Percentiles rank a stretch among this genome's conserved stretches.
phyloP scores from a whole-genome alignment of 2,329 filamentous ascomycete genomes.

The Scedosporium boydii region DNA sequence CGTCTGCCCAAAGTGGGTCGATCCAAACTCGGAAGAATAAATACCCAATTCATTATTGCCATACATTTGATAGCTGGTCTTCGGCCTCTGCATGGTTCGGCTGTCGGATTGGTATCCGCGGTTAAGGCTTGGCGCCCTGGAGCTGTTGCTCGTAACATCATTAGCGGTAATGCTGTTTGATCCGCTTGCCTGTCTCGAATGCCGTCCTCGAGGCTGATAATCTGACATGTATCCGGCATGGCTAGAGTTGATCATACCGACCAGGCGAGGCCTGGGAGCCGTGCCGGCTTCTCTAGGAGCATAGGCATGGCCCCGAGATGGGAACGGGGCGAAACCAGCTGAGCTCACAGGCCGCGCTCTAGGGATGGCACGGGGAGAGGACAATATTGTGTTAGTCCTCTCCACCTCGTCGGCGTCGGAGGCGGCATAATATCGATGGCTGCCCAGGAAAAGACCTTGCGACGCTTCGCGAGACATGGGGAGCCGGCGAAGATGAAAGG shows the following conservation, averaged over 20 bases:
- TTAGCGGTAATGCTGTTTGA: neutral
- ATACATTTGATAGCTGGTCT: neutral
- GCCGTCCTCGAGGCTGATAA: neutral
- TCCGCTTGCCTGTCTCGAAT: neutral
- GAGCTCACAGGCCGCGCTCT: neutral
- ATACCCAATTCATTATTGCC: neutral
- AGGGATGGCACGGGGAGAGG: neutral
- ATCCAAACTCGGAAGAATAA: neutral
- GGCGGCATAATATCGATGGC: neutral
- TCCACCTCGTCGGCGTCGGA: neutral
- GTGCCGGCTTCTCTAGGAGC: neutral
- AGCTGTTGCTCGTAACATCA: neutral
- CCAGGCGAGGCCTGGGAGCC: neutral
- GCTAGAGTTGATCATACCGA: neutral
- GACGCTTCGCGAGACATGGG: constrained; percentile 5
- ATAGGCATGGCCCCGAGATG: neutral
- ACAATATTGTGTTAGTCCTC: neutral
- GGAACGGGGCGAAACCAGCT: neutral
- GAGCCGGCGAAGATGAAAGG: constrained; percentile 8
- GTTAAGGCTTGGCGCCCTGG: constrained; percentile 1
- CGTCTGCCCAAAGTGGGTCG: neutral
- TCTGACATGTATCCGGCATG: neutral
- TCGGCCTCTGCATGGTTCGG: neutral
- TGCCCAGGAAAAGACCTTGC: neutral
- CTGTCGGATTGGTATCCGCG: neutral